Evolutionary conservation across 345 rosid species (phyloP).

Genomic region (Iberis pinnata): DNA sequence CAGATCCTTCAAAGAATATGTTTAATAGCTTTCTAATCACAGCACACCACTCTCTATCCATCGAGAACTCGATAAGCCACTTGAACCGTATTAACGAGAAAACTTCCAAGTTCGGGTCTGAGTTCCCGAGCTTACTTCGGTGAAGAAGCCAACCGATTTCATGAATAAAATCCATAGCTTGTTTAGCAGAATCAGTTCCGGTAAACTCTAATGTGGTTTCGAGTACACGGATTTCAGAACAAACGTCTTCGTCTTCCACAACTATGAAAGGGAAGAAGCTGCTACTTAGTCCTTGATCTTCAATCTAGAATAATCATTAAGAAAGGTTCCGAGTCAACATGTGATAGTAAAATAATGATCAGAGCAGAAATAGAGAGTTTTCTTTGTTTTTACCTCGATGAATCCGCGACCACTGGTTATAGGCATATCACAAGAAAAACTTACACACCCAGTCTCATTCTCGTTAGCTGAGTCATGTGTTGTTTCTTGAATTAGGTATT

Average conservation of each 20-base stretch:
- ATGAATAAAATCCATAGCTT: slow-evolving; percentile 85
- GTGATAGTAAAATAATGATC: background rate
- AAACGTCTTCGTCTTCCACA: slow-evolving; percentile 76
- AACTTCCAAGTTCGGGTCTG: slow-evolving; percentile 52
- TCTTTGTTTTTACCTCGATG: slow-evolving; percentile 85
- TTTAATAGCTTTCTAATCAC: slow-evolving; percentile 77
- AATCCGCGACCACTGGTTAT: slow-evolving; percentile 70
- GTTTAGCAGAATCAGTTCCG: slow-evolving; percentile 59
- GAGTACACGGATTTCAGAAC: slow-evolving; percentile 78
- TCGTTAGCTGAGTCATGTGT: slow-evolving; percentile 37
- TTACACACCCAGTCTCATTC: slow-evolving; percentile 44
- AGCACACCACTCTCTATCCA: slow-evolving; percentile 97
- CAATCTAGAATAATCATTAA: slow-evolving; percentile 55
- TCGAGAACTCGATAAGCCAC: slow-evolving; percentile 88
- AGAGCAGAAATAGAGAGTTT: slow-evolving; percentile 15
- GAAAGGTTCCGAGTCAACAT: slow-evolving; percentile 15
- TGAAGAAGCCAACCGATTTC: slow-evolving; percentile 98
- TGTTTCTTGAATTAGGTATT: slow-evolving; percentile 61
- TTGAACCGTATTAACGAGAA: slow-evolving; percentile 71
- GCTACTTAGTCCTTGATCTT: slow-evolving; percentile 78
- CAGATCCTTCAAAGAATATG: slow-evolving; percentile 56
- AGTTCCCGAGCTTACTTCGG: slow-evolving; percentile 62
- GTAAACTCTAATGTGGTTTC: slow-evolving; percentile 56
- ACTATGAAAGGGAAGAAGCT: slow-evolving; percentile 87
- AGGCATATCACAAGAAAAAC: slow-evolving; percentile 66